Conservation (phyloP, 768 basidiomycete species). For the Neoboletus magnificus region DNA sequence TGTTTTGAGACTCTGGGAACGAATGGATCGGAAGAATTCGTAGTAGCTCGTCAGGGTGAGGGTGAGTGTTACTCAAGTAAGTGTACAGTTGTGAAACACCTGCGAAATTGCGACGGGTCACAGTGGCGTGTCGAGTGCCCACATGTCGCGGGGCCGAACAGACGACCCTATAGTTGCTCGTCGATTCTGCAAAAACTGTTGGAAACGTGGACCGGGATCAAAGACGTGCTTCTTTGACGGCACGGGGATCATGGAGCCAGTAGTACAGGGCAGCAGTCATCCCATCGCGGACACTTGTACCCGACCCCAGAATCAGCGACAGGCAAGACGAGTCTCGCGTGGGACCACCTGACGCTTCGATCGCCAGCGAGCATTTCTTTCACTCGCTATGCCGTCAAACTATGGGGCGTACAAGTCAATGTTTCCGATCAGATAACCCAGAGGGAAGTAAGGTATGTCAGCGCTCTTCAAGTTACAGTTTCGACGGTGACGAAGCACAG, state of each 20-base stretch:
- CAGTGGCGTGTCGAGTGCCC: neutral
- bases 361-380: neutral
- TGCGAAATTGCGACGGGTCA: too few relatives aligned
- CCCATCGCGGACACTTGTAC: neutral
- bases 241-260: neutral
- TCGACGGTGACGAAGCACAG: neutral
- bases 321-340: neutral
- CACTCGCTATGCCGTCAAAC: neutral
- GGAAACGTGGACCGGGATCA: neutral
- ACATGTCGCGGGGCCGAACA: neutral
- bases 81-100: too few relatives aligned
- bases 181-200: neutral
- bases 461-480: neutral
- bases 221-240: too few relatives aligned
- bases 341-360: neutral
- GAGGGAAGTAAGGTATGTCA: too few relatives aligned
- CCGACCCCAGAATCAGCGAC: neutral
- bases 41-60: neutral
- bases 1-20: neutral
- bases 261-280: neutral
- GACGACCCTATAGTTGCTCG: neutral
- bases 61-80: too few relatives aligned
- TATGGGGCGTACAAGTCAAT: neutral
- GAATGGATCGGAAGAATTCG: neutral
- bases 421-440: neutral